Base-by-base conservation (phyloP, 192 early-diverging fungal species). In the Allomyces macrogynus region DNA sequence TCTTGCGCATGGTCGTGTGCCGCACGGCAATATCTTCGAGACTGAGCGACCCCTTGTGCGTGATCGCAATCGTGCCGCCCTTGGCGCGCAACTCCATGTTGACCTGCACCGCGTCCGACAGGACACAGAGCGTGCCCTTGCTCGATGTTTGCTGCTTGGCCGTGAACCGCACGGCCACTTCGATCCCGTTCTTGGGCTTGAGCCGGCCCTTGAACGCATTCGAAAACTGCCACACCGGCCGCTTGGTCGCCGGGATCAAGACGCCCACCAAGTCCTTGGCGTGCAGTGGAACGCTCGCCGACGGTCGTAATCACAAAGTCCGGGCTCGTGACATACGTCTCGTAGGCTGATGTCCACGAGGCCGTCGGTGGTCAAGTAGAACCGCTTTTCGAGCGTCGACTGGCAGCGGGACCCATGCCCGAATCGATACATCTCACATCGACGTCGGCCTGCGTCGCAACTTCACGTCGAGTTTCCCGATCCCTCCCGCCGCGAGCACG, bases 1-100 rank as follows among this genome's bases (percentile, higher is more conserved):
- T 32, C 66, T 79, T 84, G 44, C 81, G 72, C 10, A 61, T 61
- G 63, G 78, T 81, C 24, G 77, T 75, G 67, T 68, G 78, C 63
- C 81, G 81, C 49, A 72, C 76, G 10, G 82, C 75, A 65, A 84
- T 82, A 67, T 84, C 82, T 4, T 81, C 82, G 72, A 84, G 82
- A 60, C 65, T 72, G 0, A 84, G 68, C 70, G 84, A 81, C 1
- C 82, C 82, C 61, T 66, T 75, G 64, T 84, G 82, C 4, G 69
- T 61, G 24, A 84, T 63, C 24, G 75, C 61, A 57, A 84, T 75
- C 5, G 82, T 81, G 32, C 82, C 82, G 14, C 81, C 82, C 63
- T 81, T 81, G 32, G 78, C 78, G 44, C 72, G 65, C 66, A 80
- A 67, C 23, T 75, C 75, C 61, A 82, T 69, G 3, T 69, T 57